phyloP scores from a whole-genome alignment of 805 yeast genomes.

The Starmerella bombi region DNA sequence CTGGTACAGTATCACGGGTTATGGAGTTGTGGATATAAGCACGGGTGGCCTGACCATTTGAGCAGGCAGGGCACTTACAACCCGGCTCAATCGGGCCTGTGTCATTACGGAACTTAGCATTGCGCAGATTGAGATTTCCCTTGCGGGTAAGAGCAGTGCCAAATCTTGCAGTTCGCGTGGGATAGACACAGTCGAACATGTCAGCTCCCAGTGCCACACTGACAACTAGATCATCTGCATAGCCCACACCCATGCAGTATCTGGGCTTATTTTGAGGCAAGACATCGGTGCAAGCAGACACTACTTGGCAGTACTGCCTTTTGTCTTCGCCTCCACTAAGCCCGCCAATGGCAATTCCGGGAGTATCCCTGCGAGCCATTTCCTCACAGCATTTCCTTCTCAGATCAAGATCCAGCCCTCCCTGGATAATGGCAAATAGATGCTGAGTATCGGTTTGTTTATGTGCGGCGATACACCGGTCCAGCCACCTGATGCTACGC shows the following conservation, averaged over 20 bases:
- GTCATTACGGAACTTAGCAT: conserved; percentile 29
- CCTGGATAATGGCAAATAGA: conserved; percentile 35
- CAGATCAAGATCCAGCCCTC: conserved; percentile 32
- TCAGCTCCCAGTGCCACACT: conserved; percentile 37
- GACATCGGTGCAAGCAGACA: conserved; percentile 30
- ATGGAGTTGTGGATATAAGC: conserved; percentile 30
- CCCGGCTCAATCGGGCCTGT: conserved; percentile 30
- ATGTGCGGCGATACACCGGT: conserved; percentile 34
- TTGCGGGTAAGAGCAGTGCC: conserved; percentile 33
- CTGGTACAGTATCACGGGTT: conserved; percentile 34
- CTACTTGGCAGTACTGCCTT: conserved; percentile 31
- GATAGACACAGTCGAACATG: conserved; percentile 36
- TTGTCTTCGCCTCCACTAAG: conserved; percentile 37
- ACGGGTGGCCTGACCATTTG: conserved; percentile 30
- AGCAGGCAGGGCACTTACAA: conserved; percentile 33
- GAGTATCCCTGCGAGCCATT: conserved; percentile 34
- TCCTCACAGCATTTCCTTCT: conserved; percentile 32
- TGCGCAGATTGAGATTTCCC: conserved; percentile 30
- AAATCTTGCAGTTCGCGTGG: conserved; percentile 34
- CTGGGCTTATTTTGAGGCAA: conserved; percentile 33
- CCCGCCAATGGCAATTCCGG: conserved; percentile 37
- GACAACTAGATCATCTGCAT: conserved; percentile 36
- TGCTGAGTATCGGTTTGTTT: conserved; percentile 33
- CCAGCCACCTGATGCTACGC: conserved; percentile 34
- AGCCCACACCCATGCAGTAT: conserved; percentile 38